phyloP scores from a whole-genome alignment of 2,329 filamentous ascomycete species.

The Daldinia sp. region DNA sequence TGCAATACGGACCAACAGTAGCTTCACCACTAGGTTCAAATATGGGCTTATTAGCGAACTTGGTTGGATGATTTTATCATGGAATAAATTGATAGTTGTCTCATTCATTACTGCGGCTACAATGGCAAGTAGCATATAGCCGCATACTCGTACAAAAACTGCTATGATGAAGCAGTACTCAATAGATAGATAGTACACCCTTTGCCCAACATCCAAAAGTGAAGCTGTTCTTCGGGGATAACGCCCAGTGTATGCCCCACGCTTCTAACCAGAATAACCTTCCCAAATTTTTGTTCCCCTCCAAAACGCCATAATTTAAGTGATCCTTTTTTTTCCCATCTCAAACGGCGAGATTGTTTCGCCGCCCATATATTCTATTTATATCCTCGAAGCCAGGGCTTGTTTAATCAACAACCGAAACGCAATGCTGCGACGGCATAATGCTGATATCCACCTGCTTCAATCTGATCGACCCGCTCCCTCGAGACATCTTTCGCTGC shows the following conservation, averaged over 20 bases:
- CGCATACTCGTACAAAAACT: background rate
- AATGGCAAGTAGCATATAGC: background rate
- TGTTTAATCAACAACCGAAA: background rate
- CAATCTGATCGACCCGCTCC: background rate
- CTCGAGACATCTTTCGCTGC: background rate
- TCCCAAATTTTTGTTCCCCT: background rate
- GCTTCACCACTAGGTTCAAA: background rate
- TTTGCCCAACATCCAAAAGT: background rate
- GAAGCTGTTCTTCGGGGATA: background rate
- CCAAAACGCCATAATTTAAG: background rate
- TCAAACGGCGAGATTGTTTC: background rate
- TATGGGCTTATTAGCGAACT: too few relatives aligned
- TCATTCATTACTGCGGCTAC: background rate
- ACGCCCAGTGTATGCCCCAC: background rate
- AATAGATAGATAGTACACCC: background rate
- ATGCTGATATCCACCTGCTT: background rate
- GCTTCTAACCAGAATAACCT: background rate
- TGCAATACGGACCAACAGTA: background rate
- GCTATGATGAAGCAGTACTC: background rate
- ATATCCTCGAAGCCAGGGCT: background rate
- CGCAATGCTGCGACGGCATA: background rate
- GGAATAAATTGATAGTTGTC: background rate
- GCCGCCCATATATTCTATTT: background rate
- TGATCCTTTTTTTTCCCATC: conserved; percentile 2
- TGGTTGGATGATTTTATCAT: too few relatives aligned